These are phyloP conservation scores for Arthrobotrys pseudoclavata DNA, from an alignment of 2,329 filamentous ascomycete genomes.

Conservation along the genomic window DNA sequence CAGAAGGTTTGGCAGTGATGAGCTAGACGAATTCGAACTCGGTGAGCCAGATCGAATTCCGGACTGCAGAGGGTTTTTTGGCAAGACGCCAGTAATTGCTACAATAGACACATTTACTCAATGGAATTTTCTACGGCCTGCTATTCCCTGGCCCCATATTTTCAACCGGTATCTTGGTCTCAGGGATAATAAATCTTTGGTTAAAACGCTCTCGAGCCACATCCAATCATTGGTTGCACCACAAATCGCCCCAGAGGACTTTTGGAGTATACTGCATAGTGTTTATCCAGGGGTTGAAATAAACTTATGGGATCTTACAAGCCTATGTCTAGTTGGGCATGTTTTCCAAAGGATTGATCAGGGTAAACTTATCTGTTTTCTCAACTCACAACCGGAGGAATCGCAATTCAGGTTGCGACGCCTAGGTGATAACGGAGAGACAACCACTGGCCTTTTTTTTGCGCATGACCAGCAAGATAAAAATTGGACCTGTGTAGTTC, in stretches of 20 bases:
- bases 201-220: slow-evolving; percentile 14
- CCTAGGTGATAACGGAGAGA: neutral
- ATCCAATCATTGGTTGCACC: slow-evolving; percentile 17
- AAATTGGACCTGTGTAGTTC: slow-evolving; percentile 22
- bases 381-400: neutral
- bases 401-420: neutral
- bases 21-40: neutral
- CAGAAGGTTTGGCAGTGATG: neutral
- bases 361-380: neutral
- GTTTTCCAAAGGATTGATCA: slow-evolving; percentile 9
- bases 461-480: slow-evolving; percentile 12
- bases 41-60: neutral
- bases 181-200: slow-evolving; percentile 5
- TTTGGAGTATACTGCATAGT: neutral
- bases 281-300: slow-evolving; percentile 3
- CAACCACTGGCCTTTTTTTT: neutral
- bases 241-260: neutral
- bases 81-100: neutral
- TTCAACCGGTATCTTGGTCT: slow-evolving; percentile 1
- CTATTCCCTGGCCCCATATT: slow-evolving; percentile 17
- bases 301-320: slow-evolving; percentile 24
- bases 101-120: neutral
- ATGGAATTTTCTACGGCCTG: slow-evolving; percentile 1
- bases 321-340: slow-evolving; percentile 14
- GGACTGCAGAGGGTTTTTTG: neutral